Evolutionary conservation across 495 filamentous ascomycete genomes (phyloP), one percentile per base, ranked within the genome.

Genomic region (Annulohypoxylon nitens): DNA sequence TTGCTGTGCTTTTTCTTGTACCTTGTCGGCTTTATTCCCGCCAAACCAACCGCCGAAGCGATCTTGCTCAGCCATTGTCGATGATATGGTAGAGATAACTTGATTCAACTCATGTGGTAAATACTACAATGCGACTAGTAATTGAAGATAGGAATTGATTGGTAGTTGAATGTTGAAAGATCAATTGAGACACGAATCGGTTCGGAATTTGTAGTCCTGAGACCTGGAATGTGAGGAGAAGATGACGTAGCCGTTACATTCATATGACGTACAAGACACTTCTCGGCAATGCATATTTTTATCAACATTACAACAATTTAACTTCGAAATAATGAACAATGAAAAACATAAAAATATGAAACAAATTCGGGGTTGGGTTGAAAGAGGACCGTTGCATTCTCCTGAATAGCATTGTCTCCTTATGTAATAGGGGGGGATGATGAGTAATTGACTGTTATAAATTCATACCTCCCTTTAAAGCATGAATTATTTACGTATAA

Each of bases 11-110:
- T 67, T 72, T 0, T 67, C 64, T 50, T 72, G 63, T 25, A 63
- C 63, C 25, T 72, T 67, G 50, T 73, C 70, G 70, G 64, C 70
- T 51, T 73, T 73, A 14, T 73, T 73, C n/a, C 70, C 70, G 25
- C 64, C 64, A 23, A 70, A 70, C 67, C 67, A 70, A 36, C 67
- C 61, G 5, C 67, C 61, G 54, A 30, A 48, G 36, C 71, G 65
- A 54, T 69, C 61, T 36, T 74, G 71, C 37, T 74, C 71, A 39
- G 71, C 55, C 71, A 74, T 74, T 70, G 70, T 69, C 10, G 54
- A 64, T 48, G 51, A 37, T 36, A 37, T 1, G 36, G 9, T 20
- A 39, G 30, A 23, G 26, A 4, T 45, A 14, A 33, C 14, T 11
- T 8, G 45, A 25, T 45, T 47, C 47, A 59, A 59, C 41, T 43